A percentile compares a stretch with the other conserved stretches of the same genome.
Evolutionary conservation across 192 early-diverging fungal species (phyloP).

Genomic region (Coemansia sp.): DNA sequence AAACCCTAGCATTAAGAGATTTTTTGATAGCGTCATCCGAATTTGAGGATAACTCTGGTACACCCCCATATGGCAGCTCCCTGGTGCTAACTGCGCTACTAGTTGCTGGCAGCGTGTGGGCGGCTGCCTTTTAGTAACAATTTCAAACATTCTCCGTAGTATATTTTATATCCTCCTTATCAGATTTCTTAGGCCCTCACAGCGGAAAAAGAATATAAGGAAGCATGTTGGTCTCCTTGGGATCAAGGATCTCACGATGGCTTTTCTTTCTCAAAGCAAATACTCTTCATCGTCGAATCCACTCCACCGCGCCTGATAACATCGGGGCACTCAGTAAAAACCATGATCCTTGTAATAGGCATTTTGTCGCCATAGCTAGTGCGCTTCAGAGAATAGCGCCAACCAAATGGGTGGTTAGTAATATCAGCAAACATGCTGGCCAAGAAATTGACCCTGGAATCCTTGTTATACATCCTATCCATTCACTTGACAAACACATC

Average conservation of each 20-base stretch:
- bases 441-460: conserved; percentile 83
- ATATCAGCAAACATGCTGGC: conserved; percentile 93
- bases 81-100: too few species aligned
- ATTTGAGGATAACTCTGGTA: conserved; percentile 15
- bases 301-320: conserved; percentile 83
- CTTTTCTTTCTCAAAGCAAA: conserved; percentile 77
- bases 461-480: conserved; percentile 74
- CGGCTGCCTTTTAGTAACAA: too few species aligned
- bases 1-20: neutral
- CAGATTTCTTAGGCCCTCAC: too few species aligned
- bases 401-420: conserved; percentile 68
- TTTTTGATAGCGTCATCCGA: neutral
- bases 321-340: conserved; percentile 82
- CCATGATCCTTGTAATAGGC: conserved; percentile 83
- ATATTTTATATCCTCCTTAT: too few species aligned
- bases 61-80: neutral
- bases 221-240: conserved; percentile 65
- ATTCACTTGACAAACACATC: conserved; percentile 88
- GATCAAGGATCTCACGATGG: conserved; percentile 71
- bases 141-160: too few species aligned
- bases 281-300: conserved; percentile 64
- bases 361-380: conserved; percentile 66
- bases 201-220: too few species aligned
- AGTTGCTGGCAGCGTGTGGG: too few species aligned
- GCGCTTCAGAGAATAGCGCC: conserved; percentile 70